Percentiles rank a stretch among this genome's conserved stretches.
Evolutionary conservation across 192 early-diverging fungal species (phyloP).

Genomic region (Phlyctochytrium planicorne): DNA sequence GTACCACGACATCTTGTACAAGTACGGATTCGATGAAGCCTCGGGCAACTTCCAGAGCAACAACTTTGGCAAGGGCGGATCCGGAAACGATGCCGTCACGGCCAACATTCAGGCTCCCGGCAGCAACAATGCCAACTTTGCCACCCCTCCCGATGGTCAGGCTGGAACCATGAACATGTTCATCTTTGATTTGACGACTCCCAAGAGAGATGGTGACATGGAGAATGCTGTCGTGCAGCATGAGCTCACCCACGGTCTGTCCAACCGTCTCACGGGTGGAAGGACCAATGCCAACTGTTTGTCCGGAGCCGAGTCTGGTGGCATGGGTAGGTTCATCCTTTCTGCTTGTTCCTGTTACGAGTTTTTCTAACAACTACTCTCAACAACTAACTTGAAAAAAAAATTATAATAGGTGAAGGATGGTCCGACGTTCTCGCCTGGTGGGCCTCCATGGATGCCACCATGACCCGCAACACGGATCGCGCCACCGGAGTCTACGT

Average conservation of each 20-base stretch:
- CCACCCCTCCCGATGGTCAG: conserved; percentile 87
- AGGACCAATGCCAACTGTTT: conserved; percentile 55
- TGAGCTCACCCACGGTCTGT: conserved; percentile 63
- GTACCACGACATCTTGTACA: conserved; percentile 65
- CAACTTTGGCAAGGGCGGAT: conserved; percentile 80
- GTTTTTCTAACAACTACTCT: no score
- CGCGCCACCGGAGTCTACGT: conserved; percentile 47
- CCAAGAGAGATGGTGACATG: conserved; percentile 51
- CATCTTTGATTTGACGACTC: conserved; percentile 38
- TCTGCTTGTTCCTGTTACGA: no score
- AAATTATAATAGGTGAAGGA: no score
- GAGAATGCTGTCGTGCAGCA: conserved; percentile 59
- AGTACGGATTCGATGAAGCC: conserved; percentile 43
- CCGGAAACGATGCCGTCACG: conserved; percentile 80
- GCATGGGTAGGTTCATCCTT: no score
- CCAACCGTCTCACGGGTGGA: conserved; percentile 63
- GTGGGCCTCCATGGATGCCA: conserved; percentile 31
- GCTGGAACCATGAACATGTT: conserved; percentile 11
- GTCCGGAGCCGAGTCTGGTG: conserved; percentile 43
- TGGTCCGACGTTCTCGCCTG: conserved; percentile 54
- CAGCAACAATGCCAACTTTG: conserved; percentile 93
- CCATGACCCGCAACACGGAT: conserved; percentile 43
- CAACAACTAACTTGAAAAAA: no score
- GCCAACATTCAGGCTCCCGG: conserved; percentile 90
- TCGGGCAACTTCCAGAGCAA: conserved; percentile 78